phyloP scores from a whole-genome alignment of 2,329 filamentous ascomycete species.

The Aschersonia sp. region DNA sequence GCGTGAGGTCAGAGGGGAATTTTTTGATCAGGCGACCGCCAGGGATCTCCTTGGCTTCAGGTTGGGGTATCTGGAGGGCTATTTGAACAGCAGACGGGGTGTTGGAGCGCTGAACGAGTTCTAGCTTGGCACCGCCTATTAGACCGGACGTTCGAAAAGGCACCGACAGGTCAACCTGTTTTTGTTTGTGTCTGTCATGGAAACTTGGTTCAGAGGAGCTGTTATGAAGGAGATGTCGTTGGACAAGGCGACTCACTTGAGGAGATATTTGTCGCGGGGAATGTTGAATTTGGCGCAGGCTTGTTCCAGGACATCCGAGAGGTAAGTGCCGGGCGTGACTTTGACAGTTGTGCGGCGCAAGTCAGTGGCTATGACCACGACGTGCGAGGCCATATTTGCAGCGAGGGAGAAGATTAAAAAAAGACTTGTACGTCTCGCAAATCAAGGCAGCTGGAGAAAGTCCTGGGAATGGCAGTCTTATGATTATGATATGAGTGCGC shows the following conservation, averaged over 20 bases:
- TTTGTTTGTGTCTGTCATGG: conserved; percentile 59
- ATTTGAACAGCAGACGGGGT: conserved; percentile 77
- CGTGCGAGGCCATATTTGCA: conserved; percentile 63
- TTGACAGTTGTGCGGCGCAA: conserved; percentile 69
- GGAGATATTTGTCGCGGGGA: conserved; percentile 55
- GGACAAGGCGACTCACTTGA: conserved; percentile 47
- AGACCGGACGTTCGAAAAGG: conserved; percentile 76
- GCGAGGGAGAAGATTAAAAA: neutral
- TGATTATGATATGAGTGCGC: neutral
- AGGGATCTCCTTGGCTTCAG: conserved; percentile 47
- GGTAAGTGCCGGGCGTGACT: conserved; percentile 63
- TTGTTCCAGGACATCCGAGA: conserved; percentile 76
- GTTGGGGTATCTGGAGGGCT: conserved; percentile 69
- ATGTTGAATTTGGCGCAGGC: conserved; percentile 74
- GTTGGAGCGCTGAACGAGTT: conserved; percentile 76
- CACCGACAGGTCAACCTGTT: conserved; percentile 70
- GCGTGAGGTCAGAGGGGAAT: conserved; percentile 71
- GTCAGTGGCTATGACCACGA: conserved; percentile 73
- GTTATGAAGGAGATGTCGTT: neutral
- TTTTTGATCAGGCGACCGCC: conserved; percentile 65
- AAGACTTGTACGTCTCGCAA: neutral
- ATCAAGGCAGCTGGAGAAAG: neutral
- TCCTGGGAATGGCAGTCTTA: no score
- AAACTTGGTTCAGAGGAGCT: neutral
- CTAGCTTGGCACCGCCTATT: conserved; percentile 73